These are phyloP conservation scores for Phialophora expanda DNA, from an alignment of 2,329 filamentous ascomycete species.

Conservation along the genomic window DNA sequence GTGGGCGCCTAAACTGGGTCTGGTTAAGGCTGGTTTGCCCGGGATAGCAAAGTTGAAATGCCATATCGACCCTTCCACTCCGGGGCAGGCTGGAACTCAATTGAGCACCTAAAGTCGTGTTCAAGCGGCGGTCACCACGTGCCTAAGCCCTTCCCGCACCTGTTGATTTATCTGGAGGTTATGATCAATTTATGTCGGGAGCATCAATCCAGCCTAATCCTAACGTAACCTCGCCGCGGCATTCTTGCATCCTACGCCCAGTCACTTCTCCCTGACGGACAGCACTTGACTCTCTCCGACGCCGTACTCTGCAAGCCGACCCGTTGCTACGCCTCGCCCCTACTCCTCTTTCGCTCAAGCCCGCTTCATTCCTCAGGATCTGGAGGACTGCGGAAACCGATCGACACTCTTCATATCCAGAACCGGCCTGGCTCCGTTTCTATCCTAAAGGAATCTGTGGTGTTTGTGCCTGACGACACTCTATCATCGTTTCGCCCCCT, in stretches of 20 bases:
- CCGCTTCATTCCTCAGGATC: not conserved
- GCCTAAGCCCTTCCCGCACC: not conserved
- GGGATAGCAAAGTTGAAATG: not conserved
- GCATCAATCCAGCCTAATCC: not conserved
- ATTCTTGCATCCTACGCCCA: not conserved
- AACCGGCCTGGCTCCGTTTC: conserved; percentile 12
- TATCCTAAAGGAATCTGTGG: conserved; percentile 1
- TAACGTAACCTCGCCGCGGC: not conserved
- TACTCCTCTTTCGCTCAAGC: conserved; percentile 5
- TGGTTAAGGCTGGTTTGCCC: conserved; percentile 6
- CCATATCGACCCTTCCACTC: not conserved
- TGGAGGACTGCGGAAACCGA: conserved; percentile 14
- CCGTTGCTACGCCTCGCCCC: conserved; percentile 18
- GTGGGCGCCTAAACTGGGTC: not conserved
- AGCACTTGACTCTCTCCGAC: not conserved
- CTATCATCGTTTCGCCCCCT: conserved; percentile 13
- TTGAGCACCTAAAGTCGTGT: not conserved
- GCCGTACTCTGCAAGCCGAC: conserved; percentile 15
- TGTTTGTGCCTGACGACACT: conserved; percentile 15
- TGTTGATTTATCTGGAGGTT: not conserved
- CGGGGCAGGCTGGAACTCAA: not conserved
- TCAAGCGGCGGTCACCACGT: not conserved
- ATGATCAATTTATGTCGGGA: not conserved
- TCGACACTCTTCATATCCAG: conserved; percentile 17
- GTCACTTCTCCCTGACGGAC: not conserved